phyloP scores from a whole-genome alignment of 345 rosid species.

The Bruguiera sexangula region DNA sequence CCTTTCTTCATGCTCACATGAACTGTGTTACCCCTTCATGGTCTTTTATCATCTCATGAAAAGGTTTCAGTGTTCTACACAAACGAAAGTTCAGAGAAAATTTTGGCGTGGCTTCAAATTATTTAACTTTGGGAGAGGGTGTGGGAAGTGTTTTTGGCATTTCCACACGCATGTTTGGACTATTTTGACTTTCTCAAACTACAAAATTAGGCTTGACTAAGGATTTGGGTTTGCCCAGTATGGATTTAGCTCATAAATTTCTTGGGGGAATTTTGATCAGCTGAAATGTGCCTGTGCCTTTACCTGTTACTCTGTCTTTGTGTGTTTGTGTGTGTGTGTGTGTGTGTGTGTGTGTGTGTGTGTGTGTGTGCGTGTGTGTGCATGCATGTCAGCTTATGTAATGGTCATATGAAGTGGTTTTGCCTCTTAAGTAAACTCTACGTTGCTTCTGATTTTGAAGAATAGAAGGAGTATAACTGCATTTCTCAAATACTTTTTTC shows the following conservation, averaged over 20 bases:
- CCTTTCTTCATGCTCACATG: not conserved
- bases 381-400: not conserved
- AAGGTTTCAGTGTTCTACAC: no score
- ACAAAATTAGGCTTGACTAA: no score
- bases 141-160: no score
- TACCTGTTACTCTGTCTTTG: not conserved
- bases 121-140: no score
- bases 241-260: not conserved
- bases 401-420: not conserved
- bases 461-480: slow-evolving; percentile 3
- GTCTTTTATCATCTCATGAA: not conserved
- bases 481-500: not conserved
- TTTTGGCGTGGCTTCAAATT: no score
- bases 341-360: not conserved
- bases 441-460: slow-evolving; percentile 8
- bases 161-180: no score
- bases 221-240: not conserved
- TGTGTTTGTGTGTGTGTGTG: not conserved
- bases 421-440: no score
- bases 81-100: no score
- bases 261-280: not conserved
- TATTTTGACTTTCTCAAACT: no score
- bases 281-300: not conserved
- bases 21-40: not conserved
- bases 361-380: not conserved